phyloP scores from a whole-genome alignment of 2,329 filamentous ascomycete species.

The Talaromyces verruculosus region DNA sequence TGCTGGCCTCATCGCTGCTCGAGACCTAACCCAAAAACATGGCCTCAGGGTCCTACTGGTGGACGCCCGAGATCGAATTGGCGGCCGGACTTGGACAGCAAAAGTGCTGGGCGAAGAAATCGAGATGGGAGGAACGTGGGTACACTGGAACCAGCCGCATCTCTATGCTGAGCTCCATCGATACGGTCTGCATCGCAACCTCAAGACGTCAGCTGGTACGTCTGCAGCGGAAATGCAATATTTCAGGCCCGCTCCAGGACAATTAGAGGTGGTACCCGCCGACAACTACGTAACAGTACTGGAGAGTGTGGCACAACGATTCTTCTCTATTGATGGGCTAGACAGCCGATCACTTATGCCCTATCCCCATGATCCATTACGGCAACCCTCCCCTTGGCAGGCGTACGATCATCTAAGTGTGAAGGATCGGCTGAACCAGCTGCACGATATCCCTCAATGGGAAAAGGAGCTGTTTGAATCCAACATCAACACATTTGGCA shows the following conservation, averaged over 20 bases:
- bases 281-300: background rate
- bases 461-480: background rate
- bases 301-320: background rate
- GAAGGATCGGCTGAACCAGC: background rate
- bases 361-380: background rate
- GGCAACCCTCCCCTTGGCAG: background rate
- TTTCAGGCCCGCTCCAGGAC: background rate
- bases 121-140: constrained; percentile 48
- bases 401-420: background rate
- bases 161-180: constrained; percentile 32
- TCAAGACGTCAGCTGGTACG: background rate
- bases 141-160: constrained; percentile 38
- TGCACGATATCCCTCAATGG: background rate
- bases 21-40: constrained; percentile 29
- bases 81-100: constrained; percentile 45
- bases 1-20: constrained; percentile 34
- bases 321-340: background rate
- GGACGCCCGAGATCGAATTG: constrained; percentile 46
- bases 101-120: constrained; percentile 35
- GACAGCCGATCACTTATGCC: background rate
- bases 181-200: constrained; percentile 27
- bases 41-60: constrained; percentile 32
- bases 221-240: background rate
- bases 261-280: background rate
- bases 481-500: background rate